Percentiles rank a stretch among this genome's conserved stretches.
phyloP scores from a whole-genome alignment of 2,329 filamentous ascomycete genomes.

The Sclerotinia subarctica region DNA sequence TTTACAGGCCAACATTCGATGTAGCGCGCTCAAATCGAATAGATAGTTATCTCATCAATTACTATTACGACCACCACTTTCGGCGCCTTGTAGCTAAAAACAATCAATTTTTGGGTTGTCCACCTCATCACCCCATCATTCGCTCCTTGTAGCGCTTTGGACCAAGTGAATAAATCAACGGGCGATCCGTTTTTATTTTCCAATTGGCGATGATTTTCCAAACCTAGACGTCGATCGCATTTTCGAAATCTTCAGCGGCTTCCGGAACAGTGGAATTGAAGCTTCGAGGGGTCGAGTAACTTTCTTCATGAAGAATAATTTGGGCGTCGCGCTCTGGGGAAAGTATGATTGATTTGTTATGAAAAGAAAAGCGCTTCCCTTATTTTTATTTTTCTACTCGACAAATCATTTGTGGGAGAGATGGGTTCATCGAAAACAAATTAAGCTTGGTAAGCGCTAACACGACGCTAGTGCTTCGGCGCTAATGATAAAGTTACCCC shows the following conservation, averaged over 20 bases:
- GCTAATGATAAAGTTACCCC: slow-evolving; percentile 12
- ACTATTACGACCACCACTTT: background rate
- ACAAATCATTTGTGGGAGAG: slow-evolving; percentile 9
- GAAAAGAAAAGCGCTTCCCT: background rate
- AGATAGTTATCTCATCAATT: background rate
- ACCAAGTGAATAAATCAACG: background rate
- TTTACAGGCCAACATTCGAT: background rate
- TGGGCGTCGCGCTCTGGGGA: background rate
- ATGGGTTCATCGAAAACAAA: background rate
- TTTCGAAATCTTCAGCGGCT: slow-evolving; percentile 10
- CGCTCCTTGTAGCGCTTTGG: background rate
- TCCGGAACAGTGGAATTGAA: background rate
- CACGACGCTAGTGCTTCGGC: background rate
- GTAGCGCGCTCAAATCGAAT: background rate
- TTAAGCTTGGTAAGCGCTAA: background rate
- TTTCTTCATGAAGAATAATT: background rate
- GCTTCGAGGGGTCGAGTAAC: background rate
- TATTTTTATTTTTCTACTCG: background rate
- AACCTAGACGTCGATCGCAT: background rate
- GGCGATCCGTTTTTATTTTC: background rate
- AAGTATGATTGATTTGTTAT: background rate
- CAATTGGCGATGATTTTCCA: background rate
- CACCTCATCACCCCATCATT: background rate
- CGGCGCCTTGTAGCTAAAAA: background rate
- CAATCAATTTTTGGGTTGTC: background rate